Base-by-base conservation (phyloP, 2,329 filamentous ascomycete species). In the Fusarium avenaceum region DNA sequence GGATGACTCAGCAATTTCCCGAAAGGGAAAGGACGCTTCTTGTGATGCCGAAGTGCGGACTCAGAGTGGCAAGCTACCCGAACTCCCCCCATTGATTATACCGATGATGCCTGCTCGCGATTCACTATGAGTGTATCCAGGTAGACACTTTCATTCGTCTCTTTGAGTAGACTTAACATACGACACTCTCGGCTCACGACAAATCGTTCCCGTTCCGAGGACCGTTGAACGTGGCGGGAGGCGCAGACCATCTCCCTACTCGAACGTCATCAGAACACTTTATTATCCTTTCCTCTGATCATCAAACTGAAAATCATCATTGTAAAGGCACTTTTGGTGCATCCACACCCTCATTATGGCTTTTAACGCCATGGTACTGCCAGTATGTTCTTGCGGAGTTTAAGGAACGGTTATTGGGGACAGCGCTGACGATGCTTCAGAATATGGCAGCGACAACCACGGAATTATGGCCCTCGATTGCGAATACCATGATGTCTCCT, bases 381-480 rank as follows among this genome's bases (percentile, higher is more conserved):
- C 77, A 59, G 76, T 77, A 73, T 43, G 74, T 46, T 40, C 35
- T 28, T 39, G 39, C 52, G 52, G 57, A 52, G 45, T 28, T 44
- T 45, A 26, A 43, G 43, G 38, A 45, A 38, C 20, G 42, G 43
- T 22, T 50, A 52, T 56, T 47, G 39, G 42, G 35, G 67, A 53
- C 9, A 30, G 65, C 19, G 65, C 73, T 76, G 57, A 76, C 67
- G 38, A 60, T 40, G 49, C 28, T 53, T 42, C 33, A 81, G 80
- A 80, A 76, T 68, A 77, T 84, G 72, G 80, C 80, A 65, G 80
- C 80, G 48, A 80, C 78, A 62, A 79, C 80, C 9, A 75, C 81
- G 49, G 82, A 83, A 38, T 69, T 84, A 53, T 82, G 81, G 80
- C 82, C 83, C 54, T 83, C 82, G 44, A 77, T 84, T 63, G 76